Conservation (phyloP, 1,139 yeast genomes). For the Magnusiomyces tetraspermus region DNA sequence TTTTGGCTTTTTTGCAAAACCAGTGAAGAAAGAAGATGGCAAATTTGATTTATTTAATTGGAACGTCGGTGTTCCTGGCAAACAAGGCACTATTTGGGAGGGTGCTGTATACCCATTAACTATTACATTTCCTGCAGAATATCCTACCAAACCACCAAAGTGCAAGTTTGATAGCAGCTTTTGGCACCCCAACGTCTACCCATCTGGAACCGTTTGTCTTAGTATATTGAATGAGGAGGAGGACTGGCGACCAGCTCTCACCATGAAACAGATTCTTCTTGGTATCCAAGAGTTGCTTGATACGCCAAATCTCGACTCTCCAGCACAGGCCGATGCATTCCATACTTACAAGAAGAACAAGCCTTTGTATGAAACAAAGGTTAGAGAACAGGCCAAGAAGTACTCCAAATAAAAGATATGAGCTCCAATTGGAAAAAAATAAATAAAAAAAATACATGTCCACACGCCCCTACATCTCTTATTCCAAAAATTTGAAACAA, state of each 20-base stretch:
- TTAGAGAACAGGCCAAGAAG: conserved; percentile 69
- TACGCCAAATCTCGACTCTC: conserved; percentile 87
- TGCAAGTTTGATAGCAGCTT: conserved; percentile 80
- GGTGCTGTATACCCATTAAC: conserved; percentile 85
- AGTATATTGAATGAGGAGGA: conserved; percentile 90
- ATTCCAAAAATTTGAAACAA: no score
- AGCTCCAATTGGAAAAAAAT: no score
- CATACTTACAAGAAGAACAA: conserved; percentile 62
- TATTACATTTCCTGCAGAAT: conserved; percentile 75
- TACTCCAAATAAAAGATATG: conserved; percentile 41
- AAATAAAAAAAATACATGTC: no score
- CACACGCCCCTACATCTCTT: no score
- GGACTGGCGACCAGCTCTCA: conserved; percentile 97
- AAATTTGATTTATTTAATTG: conserved; percentile 74
- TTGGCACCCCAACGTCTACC: conserved; percentile 94
- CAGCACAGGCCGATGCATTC: conserved; percentile 98
- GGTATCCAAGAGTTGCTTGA: conserved; percentile 90
- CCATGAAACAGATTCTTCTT: conserved; percentile 76
- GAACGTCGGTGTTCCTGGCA: conserved; percentile 96
- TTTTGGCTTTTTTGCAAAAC: conserved; percentile 92
- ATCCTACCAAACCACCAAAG: conserved; percentile 95
- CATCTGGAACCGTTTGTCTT: conserved; percentile 91
- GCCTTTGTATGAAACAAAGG: conserved; percentile 62
- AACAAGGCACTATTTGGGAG: conserved; percentile 75
- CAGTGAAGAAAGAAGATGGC: conserved; percentile 68